These are phyloP conservation scores for Podaxis sp. DNA, from an alignment of 768 basidiomycete species.

Conservation along the genomic window DNA sequence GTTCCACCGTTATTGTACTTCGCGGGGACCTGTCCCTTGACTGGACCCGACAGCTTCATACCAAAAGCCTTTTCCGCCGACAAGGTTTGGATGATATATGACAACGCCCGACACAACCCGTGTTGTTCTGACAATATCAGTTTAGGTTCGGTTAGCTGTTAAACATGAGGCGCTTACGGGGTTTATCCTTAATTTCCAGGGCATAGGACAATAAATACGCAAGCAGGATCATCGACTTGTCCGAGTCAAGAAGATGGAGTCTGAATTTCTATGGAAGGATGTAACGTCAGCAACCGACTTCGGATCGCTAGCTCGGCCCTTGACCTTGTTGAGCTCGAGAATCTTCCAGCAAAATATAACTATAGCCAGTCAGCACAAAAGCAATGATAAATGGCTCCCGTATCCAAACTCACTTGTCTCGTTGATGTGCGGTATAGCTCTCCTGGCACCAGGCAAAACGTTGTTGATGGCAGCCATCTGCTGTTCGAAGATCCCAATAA, in stretches of 20 bases:
- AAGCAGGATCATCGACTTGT: conserved; percentile 74
- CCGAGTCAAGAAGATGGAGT: conserved; percentile 75
- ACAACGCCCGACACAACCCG: conserved; percentile 83
- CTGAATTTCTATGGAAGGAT: conserved; percentile 79
- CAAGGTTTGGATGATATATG: conserved; percentile 89
- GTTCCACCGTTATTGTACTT: conserved; percentile 78
- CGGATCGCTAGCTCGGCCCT: not conserved
- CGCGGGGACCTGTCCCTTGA: conserved; percentile 65
- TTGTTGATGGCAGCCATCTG: conserved; percentile 74
- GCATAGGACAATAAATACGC: conserved; percentile 79
- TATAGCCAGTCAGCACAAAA: conserved; percentile 23
- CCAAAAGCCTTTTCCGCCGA: conserved; percentile 85
- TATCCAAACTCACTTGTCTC: conserved; percentile 65
- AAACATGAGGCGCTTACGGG: conserved; percentile 56
- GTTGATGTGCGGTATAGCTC: conserved; percentile 76
- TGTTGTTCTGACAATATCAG: conserved; percentile 67
- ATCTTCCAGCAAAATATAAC: conserved; percentile 89
- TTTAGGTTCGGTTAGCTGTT: conserved; percentile 11
- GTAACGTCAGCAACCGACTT: conserved; percentile 1
- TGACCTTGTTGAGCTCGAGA: conserved; percentile 89
- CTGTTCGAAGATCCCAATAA: conserved; percentile 66
- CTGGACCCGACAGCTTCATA: conserved; percentile 58
- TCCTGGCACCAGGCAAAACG: conserved; percentile 82
- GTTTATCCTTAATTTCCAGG: conserved; percentile 91
- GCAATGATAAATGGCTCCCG: not conserved